Base-by-base conservation (phyloP, 2,329 filamentous ascomycete species). In the Neocucurbitaria cava region DNA sequence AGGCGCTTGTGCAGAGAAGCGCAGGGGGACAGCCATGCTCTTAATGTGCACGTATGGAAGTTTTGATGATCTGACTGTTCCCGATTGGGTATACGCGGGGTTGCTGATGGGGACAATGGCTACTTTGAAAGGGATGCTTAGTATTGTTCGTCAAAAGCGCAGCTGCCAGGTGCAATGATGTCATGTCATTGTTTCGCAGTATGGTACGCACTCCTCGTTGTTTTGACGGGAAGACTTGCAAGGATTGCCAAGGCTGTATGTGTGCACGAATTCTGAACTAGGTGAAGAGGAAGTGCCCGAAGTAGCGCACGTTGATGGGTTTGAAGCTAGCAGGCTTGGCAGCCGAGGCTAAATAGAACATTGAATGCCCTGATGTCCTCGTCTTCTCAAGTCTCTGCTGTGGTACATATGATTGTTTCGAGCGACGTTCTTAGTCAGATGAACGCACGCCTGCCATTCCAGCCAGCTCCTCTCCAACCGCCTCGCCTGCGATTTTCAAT, bases 361-460 rank as follows among this genome's bases (percentile, higher is more conserved):
- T 7, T 7, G 24, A n/a, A n/a, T n/a, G n/a, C n/a, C n/a, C n/a
- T n/a, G n/a, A n/a, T n/a, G n/a, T n/a, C n/a, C n/a, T n/a, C n/a
- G n/a, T n/a, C n/a, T n/a, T n/a, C n/a, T n/a, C n/a, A n/a, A n/a
- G n/a, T 26, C 24, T 26, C 24, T 9, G 5, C 24, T 26, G 5
- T 5, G 24, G 24, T 26, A 26, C 5, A 26, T 9, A 5, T 5
- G 24, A 17, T 6, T 13, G 11, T 7, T 4, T 23, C 38, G 1
- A 23, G 3, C 21, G 6, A 11, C 9, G 11, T 21, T 21, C 20
- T 64, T 52, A 76, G 48, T 74, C 68, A 1, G 73, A 76, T 18
- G 71, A 45, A n/a, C 69, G 62, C 36, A 76, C 73, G 1, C 72
- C 73, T 10, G 70, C 64, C 70, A 76, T 76, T 23, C 66, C 72